These are phyloP conservation scores for Crassisporium funariophilum DNA, from an alignment of 768 basidiomycete genomes.

Conservation along the genomic window DNA sequence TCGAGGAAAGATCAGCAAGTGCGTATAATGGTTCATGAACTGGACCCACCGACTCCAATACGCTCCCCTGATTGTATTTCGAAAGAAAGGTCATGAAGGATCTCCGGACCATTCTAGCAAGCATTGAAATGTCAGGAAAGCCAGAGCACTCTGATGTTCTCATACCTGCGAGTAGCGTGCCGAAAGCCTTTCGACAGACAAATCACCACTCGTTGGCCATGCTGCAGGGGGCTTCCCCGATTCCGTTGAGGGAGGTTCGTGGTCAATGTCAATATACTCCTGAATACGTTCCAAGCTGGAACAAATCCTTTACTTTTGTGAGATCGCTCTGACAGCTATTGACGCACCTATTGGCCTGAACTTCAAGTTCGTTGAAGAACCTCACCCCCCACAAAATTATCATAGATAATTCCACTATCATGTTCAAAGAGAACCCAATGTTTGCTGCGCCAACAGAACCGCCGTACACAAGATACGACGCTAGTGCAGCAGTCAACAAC, in stretches of 20 bases:
- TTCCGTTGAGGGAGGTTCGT: constrained; percentile 45
- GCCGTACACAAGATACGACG: constrained; percentile 53
- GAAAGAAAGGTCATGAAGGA: constrained; percentile 52
- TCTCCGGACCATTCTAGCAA: constrained; percentile 55
- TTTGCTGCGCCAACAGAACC: constrained; percentile 38
- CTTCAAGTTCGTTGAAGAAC: constrained; percentile 42
- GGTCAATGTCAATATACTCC: constrained; percentile 60
- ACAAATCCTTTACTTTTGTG: neutral
- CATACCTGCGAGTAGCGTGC: constrained; percentile 47
- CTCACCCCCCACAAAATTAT: constrained; percentile 54
- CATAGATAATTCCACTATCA: constrained; percentile 60
- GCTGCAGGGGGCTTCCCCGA: constrained; percentile 53
- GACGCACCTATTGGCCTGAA: constrained; percentile 31
- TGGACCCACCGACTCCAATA: constrained; percentile 45
- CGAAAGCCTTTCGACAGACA: constrained; percentile 51
- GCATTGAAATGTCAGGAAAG: constrained; percentile 59
- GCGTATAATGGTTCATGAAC: constrained; percentile 47
- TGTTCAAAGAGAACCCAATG: constrained; percentile 58
- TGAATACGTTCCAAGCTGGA: constrained; percentile 68
- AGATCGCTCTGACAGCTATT: neutral
- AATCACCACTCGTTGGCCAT: constrained; percentile 58
- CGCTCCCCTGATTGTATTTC: constrained; percentile 56
- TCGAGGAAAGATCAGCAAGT: constrained; percentile 46
- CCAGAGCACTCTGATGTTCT: constrained; percentile 49
- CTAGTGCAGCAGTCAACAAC: constrained; percentile 54